Percentiles rank a stretch among this genome's conserved stretches.
Conservation (phyloP, 2,329 filamentous ascomycete species). For the Elsinoe australis region DNA sequence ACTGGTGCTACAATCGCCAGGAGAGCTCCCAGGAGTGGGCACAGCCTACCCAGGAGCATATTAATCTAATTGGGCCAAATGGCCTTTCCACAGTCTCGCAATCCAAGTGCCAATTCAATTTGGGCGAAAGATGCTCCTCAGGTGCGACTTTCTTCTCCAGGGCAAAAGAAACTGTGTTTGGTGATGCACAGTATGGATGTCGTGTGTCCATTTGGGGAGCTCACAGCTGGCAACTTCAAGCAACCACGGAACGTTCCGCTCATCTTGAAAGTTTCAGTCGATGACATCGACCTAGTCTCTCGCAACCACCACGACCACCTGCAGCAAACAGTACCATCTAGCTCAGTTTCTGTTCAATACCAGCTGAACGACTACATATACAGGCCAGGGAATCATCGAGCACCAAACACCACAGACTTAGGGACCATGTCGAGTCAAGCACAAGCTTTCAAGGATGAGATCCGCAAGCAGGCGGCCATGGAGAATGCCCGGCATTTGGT, state of each 20-base stretch:
- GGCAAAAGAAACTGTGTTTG: too few relatives aligned
- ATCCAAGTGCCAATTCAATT: neutral
- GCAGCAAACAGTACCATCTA: neutral
- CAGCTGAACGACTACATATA: too few relatives aligned
- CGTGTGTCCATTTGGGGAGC: slow-evolving; percentile 9
- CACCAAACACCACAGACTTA: too few relatives aligned
- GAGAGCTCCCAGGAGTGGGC: slow-evolving; percentile 21
- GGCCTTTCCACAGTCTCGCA: neutral
- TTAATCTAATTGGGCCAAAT: neutral
- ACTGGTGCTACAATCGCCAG: slow-evolving; percentile 26
- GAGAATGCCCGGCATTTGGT: slow-evolving; percentile 45
- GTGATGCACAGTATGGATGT: too few relatives aligned
- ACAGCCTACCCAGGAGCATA: slow-evolving; percentile 14
- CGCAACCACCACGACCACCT: neutral
- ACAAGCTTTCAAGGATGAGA: slow-evolving; percentile 41
- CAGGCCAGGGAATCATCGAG: too few relatives aligned
- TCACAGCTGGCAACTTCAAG: slow-evolving; percentile 16
- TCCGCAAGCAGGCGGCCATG: slow-evolving; percentile 47
- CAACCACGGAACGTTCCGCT: slow-evolving; percentile 15
- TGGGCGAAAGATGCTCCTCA: too few relatives aligned
- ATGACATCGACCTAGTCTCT: neutral
- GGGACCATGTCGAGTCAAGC: slow-evolving; percentile 11
- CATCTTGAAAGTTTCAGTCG: neutral
- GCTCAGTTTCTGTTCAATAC: neutral
- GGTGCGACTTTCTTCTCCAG: too few relatives aligned